A percentile compares a stretch with the other conserved stretches of the same genome.
Conservation (phyloP, 768 basidiomycete species). For the Pseudohyphozyma bogoriensis region DNA sequence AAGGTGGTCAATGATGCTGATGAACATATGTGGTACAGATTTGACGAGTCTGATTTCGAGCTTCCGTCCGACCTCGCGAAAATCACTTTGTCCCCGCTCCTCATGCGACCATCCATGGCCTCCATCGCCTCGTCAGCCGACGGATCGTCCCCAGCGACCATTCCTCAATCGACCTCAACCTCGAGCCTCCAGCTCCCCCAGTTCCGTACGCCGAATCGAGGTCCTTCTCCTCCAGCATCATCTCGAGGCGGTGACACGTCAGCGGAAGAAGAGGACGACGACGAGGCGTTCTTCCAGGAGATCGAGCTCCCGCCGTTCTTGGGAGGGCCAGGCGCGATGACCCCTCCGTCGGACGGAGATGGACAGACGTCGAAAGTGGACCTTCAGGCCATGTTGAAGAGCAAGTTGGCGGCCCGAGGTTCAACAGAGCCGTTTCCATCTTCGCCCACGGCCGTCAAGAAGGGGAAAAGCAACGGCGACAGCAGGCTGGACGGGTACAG, state of each 20-base stretch:
- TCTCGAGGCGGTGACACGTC: constrained; percentile 1
- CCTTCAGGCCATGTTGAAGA: constrained; percentile 9
- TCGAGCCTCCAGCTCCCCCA: neutral
- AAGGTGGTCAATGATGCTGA: too few species aligned
- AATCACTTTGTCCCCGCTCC: constrained; percentile 7
- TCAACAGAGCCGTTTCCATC: neutral
- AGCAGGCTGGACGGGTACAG: neutral
- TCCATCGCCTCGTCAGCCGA: neutral
- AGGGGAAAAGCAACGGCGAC: neutral
- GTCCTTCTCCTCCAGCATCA: neutral
- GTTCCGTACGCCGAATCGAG: too few species aligned
- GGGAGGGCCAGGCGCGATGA: constrained; percentile 9
- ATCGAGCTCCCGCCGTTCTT: constrained; percentile 19
- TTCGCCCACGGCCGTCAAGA: too few species aligned
- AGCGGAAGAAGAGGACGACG: constrained; percentile 13
- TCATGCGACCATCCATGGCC: neutral
- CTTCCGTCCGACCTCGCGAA: constrained; percentile 6
- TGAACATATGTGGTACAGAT: neutral
- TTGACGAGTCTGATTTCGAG: constrained; percentile 24
- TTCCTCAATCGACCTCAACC: neutral
- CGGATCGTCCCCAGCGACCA: neutral
- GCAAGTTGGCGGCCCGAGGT: constrained; percentile 10
- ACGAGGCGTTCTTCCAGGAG: constrained; percentile 23
- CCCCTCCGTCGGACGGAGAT: constrained; percentile 15
- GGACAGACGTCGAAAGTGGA: neutral